A percentile compares a stretch with the other conserved stretches of the same genome.
Evolutionary conservation across 768 basidiomycete genomes (phyloP).

Genomic region (Atractiella rhizophila): DNA sequence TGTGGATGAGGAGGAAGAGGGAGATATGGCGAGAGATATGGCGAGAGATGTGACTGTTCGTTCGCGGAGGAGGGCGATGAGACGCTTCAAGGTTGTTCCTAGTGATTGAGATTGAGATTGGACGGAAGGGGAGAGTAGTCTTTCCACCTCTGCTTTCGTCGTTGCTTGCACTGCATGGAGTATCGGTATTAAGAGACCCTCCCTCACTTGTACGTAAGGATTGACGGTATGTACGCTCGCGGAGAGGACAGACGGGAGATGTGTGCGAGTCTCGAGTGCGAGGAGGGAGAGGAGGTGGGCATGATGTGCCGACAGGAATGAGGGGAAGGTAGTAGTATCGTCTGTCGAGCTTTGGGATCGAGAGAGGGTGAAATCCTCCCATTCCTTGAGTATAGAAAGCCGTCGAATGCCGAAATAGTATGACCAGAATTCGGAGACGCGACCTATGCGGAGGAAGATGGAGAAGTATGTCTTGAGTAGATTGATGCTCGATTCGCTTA

Average conservation of each 20-base stretch:
- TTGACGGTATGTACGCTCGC: constrained; percentile 32
- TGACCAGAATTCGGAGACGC: constrained; percentile 72
- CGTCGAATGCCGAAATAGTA: constrained; percentile 79
- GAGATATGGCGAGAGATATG: not conserved
- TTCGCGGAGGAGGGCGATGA: not conserved
- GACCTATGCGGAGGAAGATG: constrained; percentile 73
- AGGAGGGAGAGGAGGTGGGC: constrained; percentile 39
- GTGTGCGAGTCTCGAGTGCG: constrained; percentile 28
- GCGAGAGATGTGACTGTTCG: not conserved
- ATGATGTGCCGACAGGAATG: constrained; percentile 55
- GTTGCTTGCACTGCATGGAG: no score
- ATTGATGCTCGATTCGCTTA: no score
- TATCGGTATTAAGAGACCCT: no score
- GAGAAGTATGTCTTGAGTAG: constrained; percentile 53
- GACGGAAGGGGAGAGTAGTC: constrained; percentile 21
- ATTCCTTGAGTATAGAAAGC: constrained; percentile 35
- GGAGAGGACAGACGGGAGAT: no score
- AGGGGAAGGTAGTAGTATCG: constrained; percentile 27
- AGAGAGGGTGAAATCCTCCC: constrained; percentile 36
- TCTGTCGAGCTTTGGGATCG: constrained; percentile 26
- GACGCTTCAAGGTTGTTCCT: constrained; percentile 7
- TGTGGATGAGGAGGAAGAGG: constrained; percentile 3
- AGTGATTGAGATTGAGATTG: no score
- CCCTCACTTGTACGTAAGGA: constrained; percentile 88
- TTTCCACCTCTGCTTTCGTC: no score